Evolutionary conservation across 2,329 filamentous ascomycete species (phyloP).

Genomic region (Phaeosphaeria sp.): DNA sequence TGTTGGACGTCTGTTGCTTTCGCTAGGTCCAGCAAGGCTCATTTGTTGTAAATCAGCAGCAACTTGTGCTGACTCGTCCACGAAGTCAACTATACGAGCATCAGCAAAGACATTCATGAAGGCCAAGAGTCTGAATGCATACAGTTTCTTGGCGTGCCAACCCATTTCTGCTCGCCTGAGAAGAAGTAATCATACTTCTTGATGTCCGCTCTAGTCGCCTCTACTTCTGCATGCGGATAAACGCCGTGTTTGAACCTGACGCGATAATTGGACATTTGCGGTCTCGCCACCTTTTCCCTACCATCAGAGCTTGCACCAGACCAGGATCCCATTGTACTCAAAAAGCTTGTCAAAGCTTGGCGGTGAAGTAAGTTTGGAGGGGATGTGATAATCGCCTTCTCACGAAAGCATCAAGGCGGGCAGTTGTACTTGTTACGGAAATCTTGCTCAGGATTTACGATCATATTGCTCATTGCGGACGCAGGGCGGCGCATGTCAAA

Average conservation of each 20-base stretch:
- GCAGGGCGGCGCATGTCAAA: neutral
- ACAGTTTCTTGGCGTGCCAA: conserved; percentile 19
- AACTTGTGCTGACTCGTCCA: conserved; percentile 23
- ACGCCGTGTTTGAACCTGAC: conserved; percentile 30
- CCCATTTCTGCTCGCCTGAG: conserved; percentile 19
- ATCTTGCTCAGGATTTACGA: neutral
- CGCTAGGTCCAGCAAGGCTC: neutral
- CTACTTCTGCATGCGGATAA: conserved; percentile 17
- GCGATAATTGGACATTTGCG: conserved; percentile 19
- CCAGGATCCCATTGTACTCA: conserved; percentile 6
- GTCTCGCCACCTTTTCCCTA: conserved; percentile 7
- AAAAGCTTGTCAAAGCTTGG: conserved; percentile 1
- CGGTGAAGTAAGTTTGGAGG: neutral
- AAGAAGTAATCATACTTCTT: conserved; percentile 37
- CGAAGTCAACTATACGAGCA: conserved; percentile 19
- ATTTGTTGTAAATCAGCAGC: conserved; percentile 13
- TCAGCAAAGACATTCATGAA: neutral
- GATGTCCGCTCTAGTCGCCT: conserved; percentile 25
- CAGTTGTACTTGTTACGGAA: conserved; percentile 3
- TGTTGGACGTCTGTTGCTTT: conserved; percentile 6
- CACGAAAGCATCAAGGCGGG: neutral
- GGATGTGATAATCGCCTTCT: neutral
- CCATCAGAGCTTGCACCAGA: conserved; percentile 3
- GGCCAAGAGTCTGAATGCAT: conserved; percentile 2
- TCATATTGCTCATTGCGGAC: neutral